phyloP scores from a whole-genome alignment of 176 grass and related monocot genomes.

The Otatea glauca region DNA sequence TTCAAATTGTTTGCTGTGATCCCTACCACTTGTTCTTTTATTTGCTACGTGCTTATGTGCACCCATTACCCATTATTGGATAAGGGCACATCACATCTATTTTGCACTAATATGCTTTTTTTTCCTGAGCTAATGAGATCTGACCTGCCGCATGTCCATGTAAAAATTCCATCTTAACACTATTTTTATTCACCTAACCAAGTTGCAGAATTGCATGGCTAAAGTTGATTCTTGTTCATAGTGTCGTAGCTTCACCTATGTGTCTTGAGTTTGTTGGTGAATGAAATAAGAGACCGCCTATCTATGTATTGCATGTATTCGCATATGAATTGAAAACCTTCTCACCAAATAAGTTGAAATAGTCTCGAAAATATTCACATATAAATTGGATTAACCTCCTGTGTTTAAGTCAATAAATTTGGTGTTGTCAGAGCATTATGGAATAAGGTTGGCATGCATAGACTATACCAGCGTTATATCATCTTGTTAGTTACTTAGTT shows the following conservation, averaged over 20 bases:
- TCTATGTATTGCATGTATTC: background rate
- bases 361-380: background rate
- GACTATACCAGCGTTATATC: background rate
- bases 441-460: background rate
- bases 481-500: background rate
- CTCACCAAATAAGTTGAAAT: background rate
- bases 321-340: constrained; percentile 6
- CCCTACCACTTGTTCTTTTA: constrained; percentile 13
- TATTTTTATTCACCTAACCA: background rate
- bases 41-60: constrained; percentile 5
- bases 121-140: background rate
- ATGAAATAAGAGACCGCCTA: background rate
- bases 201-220: background rate
- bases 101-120: constrained; percentile 9
- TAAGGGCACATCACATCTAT: background rate
- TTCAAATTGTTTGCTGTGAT: constrained; percentile 39
- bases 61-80: background rate
- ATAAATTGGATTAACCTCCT: constrained; percentile 6
- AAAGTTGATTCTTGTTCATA: background rate
- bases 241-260: background rate
- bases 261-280: background rate
- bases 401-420: background rate
- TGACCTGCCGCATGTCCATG: background rate
- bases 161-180: background rate
- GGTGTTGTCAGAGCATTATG: background rate